phyloP scores from a whole-genome alignment of 2,329 filamentous ascomycete species.

The Penicillium sp. region DNA sequence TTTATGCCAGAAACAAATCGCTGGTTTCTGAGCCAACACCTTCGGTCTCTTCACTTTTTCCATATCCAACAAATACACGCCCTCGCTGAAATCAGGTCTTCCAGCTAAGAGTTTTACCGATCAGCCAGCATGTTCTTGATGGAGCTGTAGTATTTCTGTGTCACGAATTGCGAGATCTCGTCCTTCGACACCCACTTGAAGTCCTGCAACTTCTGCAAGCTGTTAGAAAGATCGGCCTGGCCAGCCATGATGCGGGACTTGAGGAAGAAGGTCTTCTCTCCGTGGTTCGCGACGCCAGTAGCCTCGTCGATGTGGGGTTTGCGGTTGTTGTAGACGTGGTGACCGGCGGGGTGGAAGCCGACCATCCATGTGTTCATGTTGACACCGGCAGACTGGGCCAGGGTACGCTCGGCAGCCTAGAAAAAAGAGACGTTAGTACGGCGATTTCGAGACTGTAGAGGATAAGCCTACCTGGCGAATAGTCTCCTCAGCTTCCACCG shows the following conservation, averaged over 20 bases:
- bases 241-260: conserved; percentile 96
- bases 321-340: conserved; percentile 64
- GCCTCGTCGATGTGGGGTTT: conserved; percentile 47
- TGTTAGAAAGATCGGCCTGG: conserved; percentile 77
- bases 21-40: conserved; percentile 9
- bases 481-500: conserved; percentile 69
- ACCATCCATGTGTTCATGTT: conserved; percentile 99
- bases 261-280: conserved; percentile 91
- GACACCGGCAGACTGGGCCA: conserved; percentile 74
- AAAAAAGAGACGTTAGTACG: conserved; percentile 1
- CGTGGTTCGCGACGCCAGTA: conserved; percentile 48
- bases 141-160: conserved; percentile 67
- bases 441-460: background rate
- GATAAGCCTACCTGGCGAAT: conserved; percentile 71
- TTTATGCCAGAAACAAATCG: conserved; percentile 15
- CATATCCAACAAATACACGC: background rate
- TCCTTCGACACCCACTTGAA: conserved; percentile 93
- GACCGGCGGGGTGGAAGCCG: conserved; percentile 83
- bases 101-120: conserved; percentile 51
- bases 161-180: conserved; percentile 71
- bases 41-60: conserved; percentile 9
- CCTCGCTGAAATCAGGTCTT: background rate
- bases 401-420: conserved; percentile 78
- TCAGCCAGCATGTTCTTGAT: conserved; percentile 83
- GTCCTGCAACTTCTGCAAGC: conserved; percentile 71